These are phyloP conservation scores for Streptanthus diversifolius DNA, from an alignment of 345 rosid species.

Conservation along the genomic window DNA sequence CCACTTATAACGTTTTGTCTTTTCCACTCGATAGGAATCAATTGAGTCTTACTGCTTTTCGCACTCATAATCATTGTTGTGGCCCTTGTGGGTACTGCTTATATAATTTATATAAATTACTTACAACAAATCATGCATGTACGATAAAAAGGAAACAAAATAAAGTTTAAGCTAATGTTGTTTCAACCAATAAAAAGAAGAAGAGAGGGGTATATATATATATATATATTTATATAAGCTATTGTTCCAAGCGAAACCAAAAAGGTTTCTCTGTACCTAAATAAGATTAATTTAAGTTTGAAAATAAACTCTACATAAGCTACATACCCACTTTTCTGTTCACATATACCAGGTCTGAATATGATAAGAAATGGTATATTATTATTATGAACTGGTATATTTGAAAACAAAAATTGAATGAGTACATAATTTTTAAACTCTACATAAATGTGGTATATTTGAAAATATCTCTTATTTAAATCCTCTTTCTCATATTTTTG, in stretches of 20 bases:
- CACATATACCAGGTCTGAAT: neutral
- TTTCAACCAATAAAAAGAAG: neutral
- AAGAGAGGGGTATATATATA: neutral
- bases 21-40: neutral
- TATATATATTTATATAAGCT: neutral
- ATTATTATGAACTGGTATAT: neutral
- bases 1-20: neutral
- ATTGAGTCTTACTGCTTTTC: neutral
- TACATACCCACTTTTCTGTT: neutral
- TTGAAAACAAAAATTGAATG: neutral
- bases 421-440: neutral
- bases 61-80: conserved; percentile 10
- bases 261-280: neutral
- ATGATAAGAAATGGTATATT: neutral
- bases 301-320: neutral
- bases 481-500: neutral
- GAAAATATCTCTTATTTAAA: neutral
- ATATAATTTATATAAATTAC: neutral
- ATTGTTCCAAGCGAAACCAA: neutral
- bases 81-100: conserved; percentile 20
- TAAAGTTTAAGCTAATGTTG: neutral
- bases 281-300: neutral
- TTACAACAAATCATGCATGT: conserved; percentile 1
- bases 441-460: neutral
- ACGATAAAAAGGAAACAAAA: neutral